Evolutionary conservation across 768 basidiomycete species (phyloP).

Genomic region (Macrolepiota albuminosa): DNA sequence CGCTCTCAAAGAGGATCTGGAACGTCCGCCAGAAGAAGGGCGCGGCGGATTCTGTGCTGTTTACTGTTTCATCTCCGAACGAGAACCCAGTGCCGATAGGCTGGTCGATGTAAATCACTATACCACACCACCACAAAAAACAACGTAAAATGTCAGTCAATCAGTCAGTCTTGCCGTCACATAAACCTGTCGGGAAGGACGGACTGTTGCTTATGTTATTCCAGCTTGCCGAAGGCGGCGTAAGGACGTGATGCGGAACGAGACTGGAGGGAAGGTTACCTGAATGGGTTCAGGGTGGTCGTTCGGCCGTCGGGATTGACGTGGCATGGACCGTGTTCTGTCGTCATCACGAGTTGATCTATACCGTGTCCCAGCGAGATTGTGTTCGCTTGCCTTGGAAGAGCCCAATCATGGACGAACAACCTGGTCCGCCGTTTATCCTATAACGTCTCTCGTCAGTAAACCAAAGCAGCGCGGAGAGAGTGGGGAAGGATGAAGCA

Average conservation of each 20-base stretch:
- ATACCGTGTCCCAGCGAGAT: too few species aligned
- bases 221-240: conserved; percentile 38
- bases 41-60: conserved; percentile 53
- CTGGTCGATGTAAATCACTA: conserved; percentile 70
- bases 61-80: conserved; percentile 50
- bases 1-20: conserved; percentile 58
- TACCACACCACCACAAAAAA: too few species aligned
- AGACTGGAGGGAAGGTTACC: conserved; percentile 43
- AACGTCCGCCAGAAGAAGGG: conserved; percentile 58
- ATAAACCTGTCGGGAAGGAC: conserved; percentile 10
- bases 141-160: background rate
- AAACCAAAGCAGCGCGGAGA: conserved; percentile 22
- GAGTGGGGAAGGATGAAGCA: conserved; percentile 48
- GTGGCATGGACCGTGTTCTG: conserved; percentile 61
- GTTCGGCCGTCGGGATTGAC: conserved; percentile 51
- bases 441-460: conserved; percentile 17
- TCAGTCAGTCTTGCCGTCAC: too few species aligned
- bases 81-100: conserved; percentile 67
- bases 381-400: conserved; percentile 43
- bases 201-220: conserved; percentile 63
- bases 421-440: conserved; percentile 60
- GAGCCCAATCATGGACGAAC: conserved; percentile 60
- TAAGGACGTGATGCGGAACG: conserved; percentile 27
- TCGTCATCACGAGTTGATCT: background rate
- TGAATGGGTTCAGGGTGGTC: conserved; percentile 56